phyloP scores from a whole-genome alignment of 2,329 filamentous ascomycete species.

The Exophiala calicioides region DNA sequence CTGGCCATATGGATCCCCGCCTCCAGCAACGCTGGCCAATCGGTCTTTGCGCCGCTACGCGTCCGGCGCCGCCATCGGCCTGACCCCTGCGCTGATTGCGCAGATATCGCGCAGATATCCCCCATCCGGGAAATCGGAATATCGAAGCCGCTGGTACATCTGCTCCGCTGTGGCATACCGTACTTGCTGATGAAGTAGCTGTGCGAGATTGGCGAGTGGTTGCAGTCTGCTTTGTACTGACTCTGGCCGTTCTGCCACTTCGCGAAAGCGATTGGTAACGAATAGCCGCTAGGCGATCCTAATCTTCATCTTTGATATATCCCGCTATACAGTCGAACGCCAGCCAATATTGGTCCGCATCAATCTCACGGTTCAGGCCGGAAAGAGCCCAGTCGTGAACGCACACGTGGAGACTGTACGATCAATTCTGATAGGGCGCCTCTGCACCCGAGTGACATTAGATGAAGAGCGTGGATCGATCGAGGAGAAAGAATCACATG shows the following conservation, averaged over 20 bases:
- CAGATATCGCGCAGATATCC: constrained; percentile 70
- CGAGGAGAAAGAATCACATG: too few relatives aligned
- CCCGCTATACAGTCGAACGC: constrained; percentile 16
- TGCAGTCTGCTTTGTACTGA: not conserved
- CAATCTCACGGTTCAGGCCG: constrained; percentile 12
- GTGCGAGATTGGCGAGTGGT: constrained; percentile 1
- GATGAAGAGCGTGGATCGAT: too few relatives aligned
- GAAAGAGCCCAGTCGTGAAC: constrained; percentile 24
- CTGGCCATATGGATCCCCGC: constrained; percentile 59
- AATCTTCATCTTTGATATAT: not conserved
- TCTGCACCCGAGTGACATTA: constrained; percentile 20
- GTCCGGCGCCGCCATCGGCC: constrained; percentile 65
- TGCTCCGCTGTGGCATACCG: constrained; percentile 28
- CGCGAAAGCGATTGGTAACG: constrained; percentile 10
- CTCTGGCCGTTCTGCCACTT: not conserved
- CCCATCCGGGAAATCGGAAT: constrained; percentile 71
- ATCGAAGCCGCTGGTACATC: constrained; percentile 30
- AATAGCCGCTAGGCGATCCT: not conserved
- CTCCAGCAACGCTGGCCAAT: constrained; percentile 56
- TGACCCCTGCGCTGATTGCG: constrained; percentile 60
- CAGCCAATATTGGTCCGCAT: constrained; percentile 9
- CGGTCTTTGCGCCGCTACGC: constrained; percentile 68
- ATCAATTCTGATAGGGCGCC: not conserved
- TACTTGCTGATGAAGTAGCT: constrained; percentile 1
- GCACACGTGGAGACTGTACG: constrained; percentile 21